Base-by-base conservation (phyloP, 768 basidiomycete genomes). In the Kwoniella europaea region DNA sequence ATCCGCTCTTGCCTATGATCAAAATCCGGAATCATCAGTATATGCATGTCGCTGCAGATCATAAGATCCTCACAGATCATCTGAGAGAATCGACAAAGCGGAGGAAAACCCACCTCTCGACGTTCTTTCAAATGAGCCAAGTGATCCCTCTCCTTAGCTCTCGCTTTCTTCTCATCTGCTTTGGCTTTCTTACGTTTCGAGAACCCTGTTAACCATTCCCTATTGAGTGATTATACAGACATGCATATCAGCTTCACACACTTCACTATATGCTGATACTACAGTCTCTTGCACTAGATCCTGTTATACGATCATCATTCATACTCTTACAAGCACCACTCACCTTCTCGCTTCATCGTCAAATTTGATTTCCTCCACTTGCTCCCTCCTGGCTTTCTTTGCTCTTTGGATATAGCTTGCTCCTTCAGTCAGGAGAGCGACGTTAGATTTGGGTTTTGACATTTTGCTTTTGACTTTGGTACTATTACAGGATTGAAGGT, bases 191-290 rank as follows among this genome's bases (percentile, higher is more conserved):
- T 97, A 76, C 94, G 89, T 84, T 95, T 95, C 82, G 91, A 91
- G 82, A 97, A 97, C 29, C 94, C 94, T 18, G 93, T 95, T 80
- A 97, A 85, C 84, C 91, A 97, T 69, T 95, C 91, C 79, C 94
- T 95, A 43, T 55, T 43, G 27, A 46, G 29, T n/a, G 44, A n/a
- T 57, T n/a, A 62, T 62, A 20, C 42, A 16, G 41, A 60, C 35
- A 10, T 10, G 56, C 62, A 59, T 15, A 27, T 13, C 9, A 15
- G 16, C 57, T 41, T 35, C n/a, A 10, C 9, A 22, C 57, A 10
- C 5, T 12, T n/a, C 4, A 59, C 0, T 59, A 6, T 4, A 22
- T 13, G 20, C 12, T 12, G 2, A 24, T 24, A 24, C 24, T 24
- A 24, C 24, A 24, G 24, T 24, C 24, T 24, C 1, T 24, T 24